These are phyloP conservation scores for Metarhizium guizhouense DNA, from an alignment of 2,329 filamentous ascomycete genomes.

Conservation along the genomic window DNA sequence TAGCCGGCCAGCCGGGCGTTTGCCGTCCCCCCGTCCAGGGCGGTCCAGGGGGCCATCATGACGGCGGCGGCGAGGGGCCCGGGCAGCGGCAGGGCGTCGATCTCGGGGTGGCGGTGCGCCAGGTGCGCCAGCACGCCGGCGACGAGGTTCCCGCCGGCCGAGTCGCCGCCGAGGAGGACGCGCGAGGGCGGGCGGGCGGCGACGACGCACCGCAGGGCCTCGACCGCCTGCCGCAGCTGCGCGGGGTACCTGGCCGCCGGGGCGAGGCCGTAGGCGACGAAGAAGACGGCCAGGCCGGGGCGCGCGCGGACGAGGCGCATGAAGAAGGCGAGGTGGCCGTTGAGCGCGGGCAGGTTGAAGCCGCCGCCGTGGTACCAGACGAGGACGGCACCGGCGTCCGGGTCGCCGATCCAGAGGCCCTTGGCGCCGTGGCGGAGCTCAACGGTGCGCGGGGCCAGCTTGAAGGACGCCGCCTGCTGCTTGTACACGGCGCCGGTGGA, in stretches of 20 bases:
- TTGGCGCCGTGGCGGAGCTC: slow-evolving; percentile 10
- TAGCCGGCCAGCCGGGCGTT: slow-evolving; percentile 2
- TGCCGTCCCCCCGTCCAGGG: slow-evolving; percentile 1
- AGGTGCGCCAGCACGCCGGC: slow-evolving; percentile 12
- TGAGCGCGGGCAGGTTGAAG: slow-evolving; percentile 10
- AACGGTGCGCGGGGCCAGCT: slow-evolving; percentile 5
- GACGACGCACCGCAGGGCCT: slow-evolving; percentile 9
- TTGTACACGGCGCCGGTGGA: slow-evolving; percentile 8
- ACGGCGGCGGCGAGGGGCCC: slow-evolving; percentile 8
- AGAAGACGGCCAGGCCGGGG: slow-evolving; percentile 11
- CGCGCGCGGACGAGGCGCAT: slow-evolving; percentile 8
- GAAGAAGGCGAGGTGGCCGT: slow-evolving; percentile 10
- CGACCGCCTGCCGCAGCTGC: slow-evolving; percentile 12
- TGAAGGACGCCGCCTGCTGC: slow-evolving; percentile 4
- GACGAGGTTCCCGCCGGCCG: slow-evolving; percentile 10
- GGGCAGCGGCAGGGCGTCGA: slow-evolving; percentile 6
- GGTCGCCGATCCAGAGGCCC: slow-evolving; percentile 14
- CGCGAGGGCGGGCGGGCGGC: background rate
- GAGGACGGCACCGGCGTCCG: slow-evolving; percentile 10
- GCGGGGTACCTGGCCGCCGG: slow-evolving; percentile 12
- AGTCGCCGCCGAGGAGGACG: slow-evolving; percentile 11
- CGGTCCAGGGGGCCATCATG: slow-evolving; percentile 11
- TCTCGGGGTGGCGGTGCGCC: slow-evolving; percentile 10
- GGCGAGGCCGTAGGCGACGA: slow-evolving; percentile 10
- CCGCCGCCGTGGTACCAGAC: slow-evolving; percentile 15